Base-by-base conservation (phyloP, 2,329 filamentous ascomycete species). In the Pestalotiopsis sp. region DNA sequence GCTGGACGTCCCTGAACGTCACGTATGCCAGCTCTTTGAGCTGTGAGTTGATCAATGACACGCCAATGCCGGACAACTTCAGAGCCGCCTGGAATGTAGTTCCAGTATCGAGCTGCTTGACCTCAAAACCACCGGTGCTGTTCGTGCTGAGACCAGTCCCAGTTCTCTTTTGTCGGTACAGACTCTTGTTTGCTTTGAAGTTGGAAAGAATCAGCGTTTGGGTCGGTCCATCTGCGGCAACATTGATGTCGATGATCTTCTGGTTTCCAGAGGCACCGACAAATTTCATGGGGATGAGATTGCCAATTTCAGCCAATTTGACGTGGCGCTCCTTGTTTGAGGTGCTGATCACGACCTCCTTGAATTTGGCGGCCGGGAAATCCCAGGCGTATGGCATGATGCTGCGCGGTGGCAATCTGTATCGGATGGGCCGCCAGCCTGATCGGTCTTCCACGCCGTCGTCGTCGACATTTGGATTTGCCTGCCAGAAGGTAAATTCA, bases 331-430 rank as follows among this genome's bases (percentile, higher is more conserved):
- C 94, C 76, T 92, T 93, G 70, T 91, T 90, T 75, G 91, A 90
- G 7, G 91, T 92, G 66, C 86, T 91, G 77, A 99, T 90, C 64
- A 98, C 90, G 52, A 99, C 89, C 78, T 98, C 96, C 76, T 96
- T 97, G 82, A 93, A 92, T 82, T 97, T 98, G n/a, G 94, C 95
- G 1, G 96, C 95, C 1, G 96, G 97, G 81, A 97, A 99, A 78
- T 99, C 97, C 96, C 96, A 99, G 1, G 96, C 95, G 76, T 99
- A 99, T 0, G 97, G 96, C 96, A 99, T 99, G 80, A 99, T 98
- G 80, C 95, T 98, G 70, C 96, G 88, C 13, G 95, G 91, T 2
- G 97, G 97, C 38, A 99, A 85, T 39, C 95, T 92, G 81, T 99
- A 99, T 66, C 94, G 88, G 70, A 99, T 93, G 2, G 94, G 95